Percentiles rank a stretch among this genome's conserved stretches.
Conservation (phyloP, 2,329 filamentous ascomycete genomes). For the Phoma herbarum region DNA sequence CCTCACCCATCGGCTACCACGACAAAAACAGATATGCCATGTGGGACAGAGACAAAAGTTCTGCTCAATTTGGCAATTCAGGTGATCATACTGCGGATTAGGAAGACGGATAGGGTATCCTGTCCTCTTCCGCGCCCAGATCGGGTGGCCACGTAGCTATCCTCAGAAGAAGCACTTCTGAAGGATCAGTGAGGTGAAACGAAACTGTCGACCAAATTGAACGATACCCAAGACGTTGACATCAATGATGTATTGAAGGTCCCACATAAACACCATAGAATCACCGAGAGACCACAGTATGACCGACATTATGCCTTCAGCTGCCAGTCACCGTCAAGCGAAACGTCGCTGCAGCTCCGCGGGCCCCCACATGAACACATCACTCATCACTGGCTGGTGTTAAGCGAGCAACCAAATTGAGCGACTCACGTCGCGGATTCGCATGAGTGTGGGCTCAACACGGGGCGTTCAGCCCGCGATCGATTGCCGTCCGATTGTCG, state of each 20-base stretch:
- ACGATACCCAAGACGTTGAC: background rate
- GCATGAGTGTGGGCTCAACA: slow-evolving; percentile 2
- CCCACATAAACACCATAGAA: slow-evolving; percentile 6
- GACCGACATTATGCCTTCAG: slow-evolving; percentile 8
- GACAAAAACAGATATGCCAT: slow-evolving; percentile 4
- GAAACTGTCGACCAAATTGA: background rate
- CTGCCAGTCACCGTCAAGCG: slow-evolving; percentile 12
- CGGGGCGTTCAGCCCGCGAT: slow-evolving; percentile 13
- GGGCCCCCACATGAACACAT: slow-evolving; percentile 14
- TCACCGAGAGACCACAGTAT: slow-evolving; percentile 7
- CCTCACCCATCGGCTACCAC: background rate
- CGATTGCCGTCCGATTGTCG: slow-evolving; percentile 22
- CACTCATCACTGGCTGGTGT: slow-evolving; percentile 1
- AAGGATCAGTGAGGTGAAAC: background rate
- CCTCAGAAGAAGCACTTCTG: background rate
- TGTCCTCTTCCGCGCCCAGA: background rate
- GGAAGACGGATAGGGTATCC: background rate
- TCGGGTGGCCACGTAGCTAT: background rate
- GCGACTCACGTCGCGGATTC: slow-evolving; percentile 9
- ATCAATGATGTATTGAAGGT: background rate
- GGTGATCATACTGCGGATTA: background rate
- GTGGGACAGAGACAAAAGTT: background rate
- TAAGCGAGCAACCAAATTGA: slow-evolving; percentile 15
- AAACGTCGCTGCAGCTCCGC: slow-evolving; percentile 16
- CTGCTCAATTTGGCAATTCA: background rate